Conservation (phyloP, 371 early-diverging fungal species). For the Haplosporangium sp. region DNA sequence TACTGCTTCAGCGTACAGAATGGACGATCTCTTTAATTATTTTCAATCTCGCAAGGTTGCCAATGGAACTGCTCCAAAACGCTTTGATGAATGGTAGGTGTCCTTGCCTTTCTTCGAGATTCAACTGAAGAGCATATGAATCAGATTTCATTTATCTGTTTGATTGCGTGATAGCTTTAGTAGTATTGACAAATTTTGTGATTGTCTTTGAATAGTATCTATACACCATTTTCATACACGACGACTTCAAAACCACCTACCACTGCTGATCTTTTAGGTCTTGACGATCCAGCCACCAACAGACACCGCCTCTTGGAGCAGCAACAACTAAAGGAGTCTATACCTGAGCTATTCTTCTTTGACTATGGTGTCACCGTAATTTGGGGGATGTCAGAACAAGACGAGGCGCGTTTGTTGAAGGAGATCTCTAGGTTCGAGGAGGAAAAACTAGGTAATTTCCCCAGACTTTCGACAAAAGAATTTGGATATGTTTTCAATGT, state of each 20-base stretch:
- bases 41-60: slow-evolving; percentile 53
- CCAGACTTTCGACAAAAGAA: too few species aligned
- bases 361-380: slow-evolving; percentile 96
- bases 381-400: slow-evolving; percentile 92
- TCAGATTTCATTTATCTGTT: neutral
- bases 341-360: slow-evolving; percentile 85
- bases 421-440: slow-evolving; percentile 76
- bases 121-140: neutral
- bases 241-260: slow-evolving; percentile 47
- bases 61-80: slow-evolving; percentile 53
- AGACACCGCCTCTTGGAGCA: slow-evolving; percentile 27
- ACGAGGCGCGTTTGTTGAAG: slow-evolving; percentile 83
- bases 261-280: slow-evolving; percentile 53
- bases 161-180: too few species aligned
- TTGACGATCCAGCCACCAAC: slow-evolving; percentile 39
- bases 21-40: slow-evolving; percentile 60
- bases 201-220: slow-evolving; percentile 45
- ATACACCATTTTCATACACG: slow-evolving; percentile 55
- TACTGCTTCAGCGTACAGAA: slow-evolving; percentile 71
- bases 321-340: slow-evolving; percentile 47
- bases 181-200: neutral
- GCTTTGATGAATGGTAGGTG: slow-evolving; percentile 62
- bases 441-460: slow-evolving; percentile 44
- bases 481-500: slow-evolving; percentile 51
- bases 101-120: slow-evolving; percentile 1